Conservation (phyloP, 2,329 filamentous ascomycete genomes). For the Cytospora piceicola region DNA sequence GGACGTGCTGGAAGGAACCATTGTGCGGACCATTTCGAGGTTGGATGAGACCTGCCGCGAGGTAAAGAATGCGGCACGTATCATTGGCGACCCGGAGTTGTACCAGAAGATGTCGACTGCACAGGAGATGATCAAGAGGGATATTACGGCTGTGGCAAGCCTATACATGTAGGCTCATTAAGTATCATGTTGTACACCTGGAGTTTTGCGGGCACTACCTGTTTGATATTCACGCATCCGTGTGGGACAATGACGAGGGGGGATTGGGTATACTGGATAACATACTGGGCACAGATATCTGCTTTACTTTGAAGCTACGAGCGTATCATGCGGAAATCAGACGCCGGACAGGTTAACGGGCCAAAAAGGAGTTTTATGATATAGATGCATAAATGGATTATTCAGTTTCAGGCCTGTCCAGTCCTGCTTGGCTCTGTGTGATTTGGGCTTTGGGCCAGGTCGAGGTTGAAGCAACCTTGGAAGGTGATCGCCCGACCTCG, state of each 20-base stretch:
- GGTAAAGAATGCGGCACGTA: slow-evolving; percentile 93
- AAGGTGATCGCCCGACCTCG: too few species aligned
- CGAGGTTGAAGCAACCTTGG: neutral
- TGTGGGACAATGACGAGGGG: neutral
- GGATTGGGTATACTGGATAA: neutral
- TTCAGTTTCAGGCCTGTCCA: neutral
- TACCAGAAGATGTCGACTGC: slow-evolving; percentile 97
- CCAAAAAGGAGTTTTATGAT: neutral
- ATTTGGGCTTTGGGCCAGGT: neutral
- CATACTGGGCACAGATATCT: neutral
- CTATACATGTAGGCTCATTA: slow-evolving; percentile 71
- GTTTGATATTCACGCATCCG: neutral
- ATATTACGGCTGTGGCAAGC: slow-evolving; percentile 88
- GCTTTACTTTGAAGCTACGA: neutral
- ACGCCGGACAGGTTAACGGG: neutral
- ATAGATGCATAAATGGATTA: slow-evolving; percentile 9
- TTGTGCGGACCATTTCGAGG: slow-evolving; percentile 90
- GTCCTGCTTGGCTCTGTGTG: neutral
- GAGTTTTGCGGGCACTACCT: neutral
- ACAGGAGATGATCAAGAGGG: slow-evolving; percentile 96
- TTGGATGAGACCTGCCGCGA: slow-evolving; percentile 96
- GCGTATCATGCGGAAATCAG: slow-evolving; percentile 3
- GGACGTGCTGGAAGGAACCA: slow-evolving; percentile 95
- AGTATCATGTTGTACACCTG: neutral
- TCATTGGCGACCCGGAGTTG: slow-evolving; percentile 90